These are phyloP conservation scores for Pseudogymnoascus sp. DNA, from an alignment of 2,329 filamentous ascomycete species.

Conservation along the genomic window DNA sequence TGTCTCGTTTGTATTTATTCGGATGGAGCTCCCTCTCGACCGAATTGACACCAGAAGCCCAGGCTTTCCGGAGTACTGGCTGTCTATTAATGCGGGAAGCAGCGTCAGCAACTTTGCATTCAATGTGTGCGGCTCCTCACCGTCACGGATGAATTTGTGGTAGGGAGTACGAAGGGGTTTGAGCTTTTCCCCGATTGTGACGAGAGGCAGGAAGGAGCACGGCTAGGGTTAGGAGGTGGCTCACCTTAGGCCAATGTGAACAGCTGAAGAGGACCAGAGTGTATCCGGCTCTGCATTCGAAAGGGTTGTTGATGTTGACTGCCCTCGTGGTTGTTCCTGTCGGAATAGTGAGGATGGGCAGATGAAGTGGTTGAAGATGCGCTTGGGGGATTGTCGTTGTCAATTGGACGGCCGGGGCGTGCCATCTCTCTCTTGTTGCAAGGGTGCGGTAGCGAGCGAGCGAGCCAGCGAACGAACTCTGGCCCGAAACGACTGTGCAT, in stretches of 20 bases:
- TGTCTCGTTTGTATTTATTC: neutral
- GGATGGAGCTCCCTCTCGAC: neutral
- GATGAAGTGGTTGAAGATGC: slow-evolving; percentile 8
- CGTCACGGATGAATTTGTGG: neutral
- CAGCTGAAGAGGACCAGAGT: neutral
- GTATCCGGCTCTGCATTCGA: slow-evolving; percentile 6
- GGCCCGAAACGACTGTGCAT: slow-evolving; percentile 7
- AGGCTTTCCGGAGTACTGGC: slow-evolving; percentile 30
- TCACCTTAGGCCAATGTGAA: slow-evolving; percentile 3
- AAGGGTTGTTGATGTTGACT: neutral
- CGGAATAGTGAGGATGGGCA: slow-evolving; percentile 6
- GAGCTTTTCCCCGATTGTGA: slow-evolving; percentile 3
- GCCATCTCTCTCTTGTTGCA: slow-evolving; percentile 7
- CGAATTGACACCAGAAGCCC: slow-evolving; percentile 54
- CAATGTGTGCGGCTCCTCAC: neutral
- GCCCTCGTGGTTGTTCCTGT: slow-evolving; percentile 4
- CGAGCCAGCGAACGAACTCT: slow-evolving; percentile 7
- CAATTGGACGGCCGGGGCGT: slow-evolving; percentile 5
- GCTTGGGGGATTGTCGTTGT: slow-evolving; percentile 8
- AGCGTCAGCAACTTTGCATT: neutral
- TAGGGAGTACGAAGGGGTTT: neutral
- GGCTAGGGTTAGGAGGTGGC: neutral
- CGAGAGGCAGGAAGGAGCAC: slow-evolving; percentile 3
- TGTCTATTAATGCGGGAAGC: slow-evolving; percentile 3
- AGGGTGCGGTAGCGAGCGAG: slow-evolving; percentile 5